These are phyloP conservation scores for Phyllostachys edulis DNA, from an alignment of 176 grass and related monocot genomes.

Conservation along the genomic window DNA sequence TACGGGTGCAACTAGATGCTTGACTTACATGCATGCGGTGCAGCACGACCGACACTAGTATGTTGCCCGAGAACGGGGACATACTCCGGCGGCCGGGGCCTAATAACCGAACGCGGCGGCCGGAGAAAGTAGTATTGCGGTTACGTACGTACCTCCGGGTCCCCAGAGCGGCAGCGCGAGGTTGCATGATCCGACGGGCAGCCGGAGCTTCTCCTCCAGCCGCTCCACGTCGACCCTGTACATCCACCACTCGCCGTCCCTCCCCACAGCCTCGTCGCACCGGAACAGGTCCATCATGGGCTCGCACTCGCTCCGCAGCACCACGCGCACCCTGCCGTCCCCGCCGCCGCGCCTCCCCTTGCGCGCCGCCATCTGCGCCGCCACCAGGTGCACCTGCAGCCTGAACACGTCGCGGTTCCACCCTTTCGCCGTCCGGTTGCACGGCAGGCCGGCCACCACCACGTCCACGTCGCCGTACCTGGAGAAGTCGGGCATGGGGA, in stretches of 20 bases:
- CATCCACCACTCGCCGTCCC: constrained; percentile 77
- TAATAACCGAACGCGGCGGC: background rate
- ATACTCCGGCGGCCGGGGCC: background rate
- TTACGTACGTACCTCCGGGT: constrained; percentile 41
- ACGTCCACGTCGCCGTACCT: constrained; percentile 50
- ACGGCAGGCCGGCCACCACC: constrained; percentile 73
- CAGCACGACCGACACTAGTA: background rate
- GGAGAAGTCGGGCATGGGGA: constrained; percentile 76
- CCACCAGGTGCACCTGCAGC: constrained; percentile 82
- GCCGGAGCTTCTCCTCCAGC: constrained; percentile 73
- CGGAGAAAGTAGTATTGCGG: background rate
- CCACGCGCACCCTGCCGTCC: constrained; percentile 47
- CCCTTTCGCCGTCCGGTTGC: constrained; percentile 30
- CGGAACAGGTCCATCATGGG: constrained; percentile 97
- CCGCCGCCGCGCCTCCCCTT: constrained; percentile 26
- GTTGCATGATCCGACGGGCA: constrained; percentile 72
- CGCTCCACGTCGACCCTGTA: constrained; percentile 46
- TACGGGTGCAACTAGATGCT: background rate
- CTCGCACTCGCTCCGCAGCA: constrained; percentile 61
- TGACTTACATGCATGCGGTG: constrained; percentile 22
- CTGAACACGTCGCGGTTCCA: constrained; percentile 81
- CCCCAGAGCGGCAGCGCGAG: constrained; percentile 63
- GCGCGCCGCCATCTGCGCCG: constrained; percentile 47
- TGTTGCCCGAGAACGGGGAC: background rate
- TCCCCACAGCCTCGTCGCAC: constrained; percentile 62